Conservation (phyloP, 176 grass and related monocot genomes). For the Ananas comosus region DNA sequence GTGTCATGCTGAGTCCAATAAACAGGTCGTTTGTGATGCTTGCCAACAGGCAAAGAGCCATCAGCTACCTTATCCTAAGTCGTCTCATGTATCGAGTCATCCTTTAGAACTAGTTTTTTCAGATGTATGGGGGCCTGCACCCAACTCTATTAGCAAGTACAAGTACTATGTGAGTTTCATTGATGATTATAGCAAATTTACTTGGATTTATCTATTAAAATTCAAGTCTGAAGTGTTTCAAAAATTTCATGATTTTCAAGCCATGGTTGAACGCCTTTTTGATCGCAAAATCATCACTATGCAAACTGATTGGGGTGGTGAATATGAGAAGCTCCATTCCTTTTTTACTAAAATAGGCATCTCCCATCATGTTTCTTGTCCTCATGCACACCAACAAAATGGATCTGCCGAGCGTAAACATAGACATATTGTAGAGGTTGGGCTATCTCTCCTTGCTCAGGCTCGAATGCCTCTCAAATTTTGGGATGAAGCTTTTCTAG, state of each 20-base stretch:
- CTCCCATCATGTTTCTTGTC: background rate
- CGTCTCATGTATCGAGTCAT: background rate
- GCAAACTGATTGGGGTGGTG: background rate
- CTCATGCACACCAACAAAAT: background rate
- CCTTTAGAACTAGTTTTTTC: background rate
- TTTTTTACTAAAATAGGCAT: background rate
- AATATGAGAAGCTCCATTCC: background rate
- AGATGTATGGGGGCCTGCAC: background rate
- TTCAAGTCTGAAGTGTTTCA: background rate
- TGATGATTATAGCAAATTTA: slow-evolving; percentile 1
- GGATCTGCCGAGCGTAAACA: background rate
- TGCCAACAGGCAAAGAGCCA: background rate
- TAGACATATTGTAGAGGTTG: too few relatives aligned
- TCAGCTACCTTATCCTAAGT: background rate
- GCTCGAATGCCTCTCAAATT: background rate
- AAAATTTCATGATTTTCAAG: background rate
- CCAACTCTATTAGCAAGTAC: background rate
- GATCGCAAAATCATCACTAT: background rate
- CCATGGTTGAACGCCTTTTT: background rate
- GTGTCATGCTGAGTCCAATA: background rate
- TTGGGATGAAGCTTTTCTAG: background rate
- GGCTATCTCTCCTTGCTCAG: background rate
- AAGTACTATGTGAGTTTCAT: background rate
- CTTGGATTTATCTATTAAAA: background rate
- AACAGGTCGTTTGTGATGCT: background rate